phyloP scores from a whole-genome alignment of 108 stramenopile genomes.

The Cyclotella baltica region DNA sequence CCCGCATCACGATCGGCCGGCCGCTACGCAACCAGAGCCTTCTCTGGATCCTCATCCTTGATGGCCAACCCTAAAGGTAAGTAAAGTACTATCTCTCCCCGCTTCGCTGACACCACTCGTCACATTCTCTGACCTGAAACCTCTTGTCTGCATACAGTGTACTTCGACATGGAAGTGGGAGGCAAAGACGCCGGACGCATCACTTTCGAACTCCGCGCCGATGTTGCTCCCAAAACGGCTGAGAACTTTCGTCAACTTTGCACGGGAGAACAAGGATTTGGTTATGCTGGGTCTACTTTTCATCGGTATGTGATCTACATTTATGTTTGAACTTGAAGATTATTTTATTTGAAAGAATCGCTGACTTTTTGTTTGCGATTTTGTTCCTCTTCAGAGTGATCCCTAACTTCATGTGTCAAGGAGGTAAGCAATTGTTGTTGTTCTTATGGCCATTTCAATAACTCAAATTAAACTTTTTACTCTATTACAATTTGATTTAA shows the following conservation, averaged over 20 bases:
- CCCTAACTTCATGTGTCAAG: conserved; percentile 73
- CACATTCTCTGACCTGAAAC: background rate
- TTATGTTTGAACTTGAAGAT: background rate
- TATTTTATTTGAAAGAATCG: background rate
- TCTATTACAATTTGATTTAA: no score
- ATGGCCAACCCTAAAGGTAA: conserved; percentile 79
- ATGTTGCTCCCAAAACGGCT: conserved; percentile 96
- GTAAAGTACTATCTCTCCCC: background rate
- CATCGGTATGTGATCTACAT: conserved; percentile 65
- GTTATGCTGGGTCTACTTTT: conserved; percentile 92
- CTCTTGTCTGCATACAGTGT: conserved; percentile 56
- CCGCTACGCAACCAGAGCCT: conserved; percentile 62
- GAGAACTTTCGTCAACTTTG: conserved; percentile 97
- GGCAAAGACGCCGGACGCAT: conserved; percentile 91
- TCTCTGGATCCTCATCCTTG: conserved; percentile 68
- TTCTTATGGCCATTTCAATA: no score
- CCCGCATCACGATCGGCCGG: conserved; percentile 38
- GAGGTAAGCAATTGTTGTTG: no score
- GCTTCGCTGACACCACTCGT: background rate
- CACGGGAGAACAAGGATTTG: conserved; percentile 94
- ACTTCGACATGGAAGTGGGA: conserved; percentile 94
- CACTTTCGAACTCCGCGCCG: conserved; percentile 93
- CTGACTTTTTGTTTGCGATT: background rate
- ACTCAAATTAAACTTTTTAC: no score
- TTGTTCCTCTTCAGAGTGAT: conserved; percentile 41